A percentile compares a stretch with the other conserved stretches of the same genome.
Conservation (phyloP, 805 yeast species). For the Yamadazyma paraphyllophila region DNA sequence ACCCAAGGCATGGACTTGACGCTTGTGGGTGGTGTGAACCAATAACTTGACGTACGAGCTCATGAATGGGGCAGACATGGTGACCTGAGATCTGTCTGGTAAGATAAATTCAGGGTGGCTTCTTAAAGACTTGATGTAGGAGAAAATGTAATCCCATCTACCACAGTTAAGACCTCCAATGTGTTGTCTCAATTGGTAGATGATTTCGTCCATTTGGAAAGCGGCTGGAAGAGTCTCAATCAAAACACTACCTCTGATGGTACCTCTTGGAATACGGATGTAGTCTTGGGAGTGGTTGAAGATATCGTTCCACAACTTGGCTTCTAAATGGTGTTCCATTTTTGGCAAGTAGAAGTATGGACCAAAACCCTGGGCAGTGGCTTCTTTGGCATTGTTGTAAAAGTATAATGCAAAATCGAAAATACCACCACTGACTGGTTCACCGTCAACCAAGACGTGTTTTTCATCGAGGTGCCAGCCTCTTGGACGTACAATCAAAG, state of each 20-base stretch:
- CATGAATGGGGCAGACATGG: constrained; percentile 83
- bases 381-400: constrained; percentile 66
- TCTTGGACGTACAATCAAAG: constrained; percentile 81
- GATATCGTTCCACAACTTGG: constrained; percentile 79
- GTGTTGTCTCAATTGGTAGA: constrained; percentile 73
- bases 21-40: constrained; percentile 70
- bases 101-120: constrained; percentile 63
- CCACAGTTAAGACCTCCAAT: constrained; percentile 84
- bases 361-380: constrained; percentile 64
- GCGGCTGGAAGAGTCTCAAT: constrained; percentile 85
- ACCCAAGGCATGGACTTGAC: constrained; percentile 85
- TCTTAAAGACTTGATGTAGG: constrained; percentile 73
- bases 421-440: constrained; percentile 74
- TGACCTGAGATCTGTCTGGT: constrained; percentile 78
- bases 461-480: constrained; percentile 84
- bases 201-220: constrained; percentile 82
- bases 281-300: constrained; percentile 75
- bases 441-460: constrained; percentile 69
- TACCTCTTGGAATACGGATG: constrained; percentile 66
- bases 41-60: constrained; percentile 69
- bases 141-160: constrained; percentile 86
- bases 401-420: constrained; percentile 79
- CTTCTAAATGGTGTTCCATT: constrained; percentile 85
- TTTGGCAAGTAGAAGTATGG: constrained; percentile 83
- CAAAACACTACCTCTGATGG: constrained; percentile 76